These are phyloP conservation scores for Saururus chinensis DNA, from an alignment of 164 flowering plant species.

Conservation along the genomic window DNA sequence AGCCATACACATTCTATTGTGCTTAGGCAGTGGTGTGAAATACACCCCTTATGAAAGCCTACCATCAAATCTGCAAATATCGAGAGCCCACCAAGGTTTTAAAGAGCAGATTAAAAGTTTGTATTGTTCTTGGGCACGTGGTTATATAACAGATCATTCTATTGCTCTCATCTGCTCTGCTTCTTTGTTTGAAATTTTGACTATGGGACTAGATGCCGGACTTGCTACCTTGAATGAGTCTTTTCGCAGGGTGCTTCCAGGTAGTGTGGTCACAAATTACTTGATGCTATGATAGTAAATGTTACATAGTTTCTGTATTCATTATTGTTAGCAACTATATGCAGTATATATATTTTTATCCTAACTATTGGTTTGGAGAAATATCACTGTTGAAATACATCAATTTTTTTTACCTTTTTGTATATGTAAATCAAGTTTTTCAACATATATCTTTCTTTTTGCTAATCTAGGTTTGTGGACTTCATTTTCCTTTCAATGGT, in stretches of 20 bases:
- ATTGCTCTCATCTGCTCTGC: conserved; percentile 75
- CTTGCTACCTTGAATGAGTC: conserved; percentile 52
- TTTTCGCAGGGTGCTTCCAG: conserved; percentile 81
- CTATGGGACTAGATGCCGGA: conserved; percentile 55
- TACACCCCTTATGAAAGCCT: conserved; percentile 55
- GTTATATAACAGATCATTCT: conserved; percentile 53
- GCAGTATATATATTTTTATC: not conserved
- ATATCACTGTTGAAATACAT: too few relatives aligned
- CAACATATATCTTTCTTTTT: too few relatives aligned
- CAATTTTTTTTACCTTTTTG: too few relatives aligned
- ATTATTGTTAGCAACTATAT: not conserved
- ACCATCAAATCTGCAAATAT: conserved; percentile 57
- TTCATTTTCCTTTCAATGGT: too few relatives aligned
- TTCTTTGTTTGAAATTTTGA: conserved; percentile 77
- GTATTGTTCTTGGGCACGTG: conserved; percentile 57
- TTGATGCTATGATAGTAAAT: not conserved
- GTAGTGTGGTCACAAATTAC: conserved; percentile 15
- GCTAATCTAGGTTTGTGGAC: too few relatives aligned
- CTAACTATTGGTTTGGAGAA: too few relatives aligned
- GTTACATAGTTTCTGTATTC: not conserved
- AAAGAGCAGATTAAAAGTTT: conserved; percentile 47
- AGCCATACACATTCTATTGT: conserved; percentile 65
- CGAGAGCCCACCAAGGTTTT: conserved; percentile 90
- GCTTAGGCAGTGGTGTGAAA: conserved; percentile 61
- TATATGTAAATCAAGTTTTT: too few relatives aligned